Conservation (phyloP, 73 alveolate species). For the Breviolum minutum region DNA sequence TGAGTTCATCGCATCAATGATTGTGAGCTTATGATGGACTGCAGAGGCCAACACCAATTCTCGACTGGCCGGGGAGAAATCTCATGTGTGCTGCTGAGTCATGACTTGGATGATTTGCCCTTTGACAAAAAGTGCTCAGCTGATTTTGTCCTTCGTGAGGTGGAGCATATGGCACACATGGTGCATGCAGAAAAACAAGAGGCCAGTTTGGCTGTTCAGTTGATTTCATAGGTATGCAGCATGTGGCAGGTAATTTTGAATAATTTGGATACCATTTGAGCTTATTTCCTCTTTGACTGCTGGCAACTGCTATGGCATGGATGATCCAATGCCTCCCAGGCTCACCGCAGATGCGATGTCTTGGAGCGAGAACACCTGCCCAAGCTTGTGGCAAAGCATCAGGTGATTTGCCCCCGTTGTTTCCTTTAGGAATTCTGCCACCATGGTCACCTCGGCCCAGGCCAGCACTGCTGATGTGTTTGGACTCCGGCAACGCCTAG, state of each 20-base stretch:
- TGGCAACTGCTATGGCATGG: not conserved
- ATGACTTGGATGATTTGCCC: not conserved
- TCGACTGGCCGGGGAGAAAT: constrained; percentile 55
- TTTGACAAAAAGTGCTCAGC: not conserved
- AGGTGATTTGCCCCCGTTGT: not conserved
- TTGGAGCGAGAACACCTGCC: constrained; percentile 70
- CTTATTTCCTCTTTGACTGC: too few species aligned
- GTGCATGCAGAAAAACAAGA: constrained; percentile 28
- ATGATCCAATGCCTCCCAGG: not conserved
- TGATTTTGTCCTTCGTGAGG: not conserved
- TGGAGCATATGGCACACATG: constrained; percentile 42
- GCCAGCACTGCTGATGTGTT: constrained; percentile 28
- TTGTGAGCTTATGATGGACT: not conserved
- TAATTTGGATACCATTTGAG: not conserved
- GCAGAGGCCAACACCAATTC: constrained; percentile 40
- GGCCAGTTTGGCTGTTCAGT: not conserved
- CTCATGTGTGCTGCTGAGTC: not conserved
- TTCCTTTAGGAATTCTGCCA: not conserved
- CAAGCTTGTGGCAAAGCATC: constrained; percentile 51
- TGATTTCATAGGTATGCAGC: not conserved
- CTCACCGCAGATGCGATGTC: constrained; percentile 1
- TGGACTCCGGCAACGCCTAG: constrained; percentile 20
- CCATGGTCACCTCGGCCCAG: not conserved
- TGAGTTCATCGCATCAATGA: not conserved
- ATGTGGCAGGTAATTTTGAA: not conserved